Evolutionary conservation across 1,284 basidiomycete genomes (phyloP).

Genomic region (Stereum hirsutum): DNA sequence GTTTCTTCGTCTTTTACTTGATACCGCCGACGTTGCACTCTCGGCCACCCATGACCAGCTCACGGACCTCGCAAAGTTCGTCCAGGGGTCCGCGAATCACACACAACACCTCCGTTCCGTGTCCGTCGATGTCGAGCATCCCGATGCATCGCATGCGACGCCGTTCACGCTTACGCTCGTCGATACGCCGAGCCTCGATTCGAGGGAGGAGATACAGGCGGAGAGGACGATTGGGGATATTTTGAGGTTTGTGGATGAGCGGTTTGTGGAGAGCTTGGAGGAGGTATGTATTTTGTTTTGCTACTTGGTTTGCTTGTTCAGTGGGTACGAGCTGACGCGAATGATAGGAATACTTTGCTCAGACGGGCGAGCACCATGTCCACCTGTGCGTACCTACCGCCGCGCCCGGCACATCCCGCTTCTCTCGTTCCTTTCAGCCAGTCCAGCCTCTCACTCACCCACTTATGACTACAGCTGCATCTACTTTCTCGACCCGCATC

Average conservation of each 20-base stretch:
- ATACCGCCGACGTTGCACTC: constrained; percentile 56
- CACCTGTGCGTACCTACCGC: constrained; percentile 55
- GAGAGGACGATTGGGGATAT: constrained; percentile 55
- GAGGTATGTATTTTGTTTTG: constrained; percentile 51
- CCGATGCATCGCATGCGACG: constrained; percentile 30
- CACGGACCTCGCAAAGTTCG: constrained; percentile 65
- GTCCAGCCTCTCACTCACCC: constrained; percentile 14
- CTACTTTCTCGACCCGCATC: constrained; percentile 73
- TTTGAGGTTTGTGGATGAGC: constrained; percentile 53
- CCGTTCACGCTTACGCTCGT: constrained; percentile 59
- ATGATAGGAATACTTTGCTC: constrained; percentile 66
- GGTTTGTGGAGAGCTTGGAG: constrained; percentile 59
- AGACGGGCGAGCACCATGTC: constrained; percentile 62
- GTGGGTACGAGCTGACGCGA: background rate
- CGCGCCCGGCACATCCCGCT: constrained; percentile 5
- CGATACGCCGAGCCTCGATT: constrained; percentile 72
- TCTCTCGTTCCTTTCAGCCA: constrained; percentile 7
- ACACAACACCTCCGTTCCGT: constrained; percentile 59
- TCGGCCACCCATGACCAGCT: constrained; percentile 59
- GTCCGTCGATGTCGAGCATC: constrained; percentile 50
- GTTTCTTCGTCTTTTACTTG: constrained; percentile 69
- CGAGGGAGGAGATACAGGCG: constrained; percentile 45
- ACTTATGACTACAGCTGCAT: constrained; percentile 54
- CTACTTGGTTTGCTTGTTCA: constrained; percentile 12
- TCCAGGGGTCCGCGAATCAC: constrained; percentile 58